phyloP scores from a whole-genome alignment of 768 basidiomycete genomes.

The Pleurotus salmoneostramineus region DNA sequence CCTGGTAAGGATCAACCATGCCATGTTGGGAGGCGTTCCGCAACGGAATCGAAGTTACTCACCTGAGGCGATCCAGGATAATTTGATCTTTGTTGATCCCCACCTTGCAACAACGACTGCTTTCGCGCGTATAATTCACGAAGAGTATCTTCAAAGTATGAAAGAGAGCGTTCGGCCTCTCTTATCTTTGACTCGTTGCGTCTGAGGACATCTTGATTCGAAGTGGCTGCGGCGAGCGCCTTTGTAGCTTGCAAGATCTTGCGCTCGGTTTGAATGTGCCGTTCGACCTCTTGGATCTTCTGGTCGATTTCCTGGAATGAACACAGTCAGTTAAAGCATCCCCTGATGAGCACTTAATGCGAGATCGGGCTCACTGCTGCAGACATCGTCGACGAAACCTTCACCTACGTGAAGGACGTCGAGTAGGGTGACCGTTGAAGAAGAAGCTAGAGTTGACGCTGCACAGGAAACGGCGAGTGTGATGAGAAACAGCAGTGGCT shows the following conservation, averaged over 20 bases:
- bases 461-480: not conserved
- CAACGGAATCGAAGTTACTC: slow-evolving; percentile 1
- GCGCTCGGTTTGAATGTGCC: slow-evolving; percentile 88
- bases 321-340: not conserved
- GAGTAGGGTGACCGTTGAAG: slow-evolving; percentile 1
- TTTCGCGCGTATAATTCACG: slow-evolving; percentile 80
- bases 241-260: slow-evolving; percentile 87
- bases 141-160: slow-evolving; percentile 85
- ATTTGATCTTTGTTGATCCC: slow-evolving; percentile 53
- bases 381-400: not conserved
- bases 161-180: slow-evolving; percentile 78
- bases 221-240: slow-evolving; percentile 75
- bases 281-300: slow-evolving; percentile 90
- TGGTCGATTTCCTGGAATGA: slow-evolving; percentile 66
- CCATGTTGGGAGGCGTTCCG: not conserved
- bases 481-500: slow-evolving; percentile 4
- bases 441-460: not conserved
- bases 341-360: not conserved
- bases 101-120: slow-evolving; percentile 52
- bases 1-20: slow-evolving; percentile 23
- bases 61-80: slow-evolving; percentile 42
- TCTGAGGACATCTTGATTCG: slow-evolving; percentile 81
- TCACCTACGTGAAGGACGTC: not conserved
- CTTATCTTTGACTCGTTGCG: slow-evolving; percentile 82
- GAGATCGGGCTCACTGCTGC: slow-evolving; percentile 15